Evolutionary conservation across 2,329 filamentous ascomycete genomes (phyloP), one percentile per base, ranked within the genome.

Genomic region (Xylaria arbuscula): DNA sequence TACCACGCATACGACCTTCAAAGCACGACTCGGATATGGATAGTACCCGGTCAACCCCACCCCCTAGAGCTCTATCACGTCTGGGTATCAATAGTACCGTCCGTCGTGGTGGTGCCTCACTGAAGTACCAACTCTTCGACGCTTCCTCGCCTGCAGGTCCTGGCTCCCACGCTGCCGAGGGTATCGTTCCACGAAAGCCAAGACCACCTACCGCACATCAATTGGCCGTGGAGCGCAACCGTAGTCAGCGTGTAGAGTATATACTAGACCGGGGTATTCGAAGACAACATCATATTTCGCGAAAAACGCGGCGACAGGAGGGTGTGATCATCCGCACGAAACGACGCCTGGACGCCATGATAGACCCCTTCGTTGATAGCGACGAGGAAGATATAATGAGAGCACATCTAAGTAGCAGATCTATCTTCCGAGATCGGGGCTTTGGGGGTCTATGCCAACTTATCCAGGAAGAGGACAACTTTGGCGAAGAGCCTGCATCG

Each of bases 171-270:
- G 83, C 86, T 15, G 63, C 74, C 6, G 89, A 90, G 66, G 84
- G 84, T 15, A 83, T 87, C n/a, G 81, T 85, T 45, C 83, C 84
- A 22, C 83, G 88, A 66, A 90, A 93, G 76, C 89, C 90, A 9
- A 87, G 93, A 1, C 92, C 92, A 2, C 88, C 93, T 0, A 96
- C 93, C 0, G 91, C 92, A 42, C 93, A 96, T 79, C 93, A 96
- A 79, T 83, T 94, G 47, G 92, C 92, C 0, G 91, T 96, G 0
- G 92, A 94, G 78, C 87, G 90, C 64, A 94, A 94, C 78, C 86
- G 93, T 19, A 91, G 89, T 69, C 89, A 93, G 75, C 89, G 92
- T 6, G 92, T 95, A n/a, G 91, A 94, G 75, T 91, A 94, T 74
- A 92, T 93, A 60, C 86, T 96, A 17, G 90, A 93, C 72, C 88